Percentiles rank a stretch among this genome's conserved stretches.
These are phyloP conservation scores for Microascus cirrosus DNA, from an alignment of 2,329 filamentous ascomycete species.

Conservation along the genomic window DNA sequence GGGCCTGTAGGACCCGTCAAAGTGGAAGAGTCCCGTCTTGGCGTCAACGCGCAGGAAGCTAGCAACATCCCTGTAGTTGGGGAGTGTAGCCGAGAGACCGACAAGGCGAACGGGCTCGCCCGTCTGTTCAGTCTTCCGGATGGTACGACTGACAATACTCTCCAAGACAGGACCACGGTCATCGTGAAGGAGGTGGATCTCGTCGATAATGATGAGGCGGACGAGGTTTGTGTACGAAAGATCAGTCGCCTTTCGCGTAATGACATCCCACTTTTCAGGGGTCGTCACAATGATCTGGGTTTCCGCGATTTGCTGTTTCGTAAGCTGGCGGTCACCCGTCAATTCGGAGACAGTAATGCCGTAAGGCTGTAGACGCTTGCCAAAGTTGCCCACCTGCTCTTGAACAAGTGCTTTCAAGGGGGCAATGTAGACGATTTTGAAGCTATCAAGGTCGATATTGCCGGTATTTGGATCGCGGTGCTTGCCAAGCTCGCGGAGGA, in stretches of 20 bases:
- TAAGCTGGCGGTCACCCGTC: conserved; percentile 94
- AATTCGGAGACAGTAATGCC: conserved; percentile 91
- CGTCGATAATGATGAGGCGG: conserved; percentile 89
- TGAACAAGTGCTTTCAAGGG: conserved; percentile 92
- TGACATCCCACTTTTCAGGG: conserved; percentile 98
- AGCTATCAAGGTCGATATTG: conserved; percentile 90
- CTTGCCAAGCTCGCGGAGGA: conserved; percentile 93
- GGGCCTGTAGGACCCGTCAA: conserved; percentile 86
- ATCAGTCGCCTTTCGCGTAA: conserved; percentile 94
- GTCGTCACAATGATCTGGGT: conserved; percentile 98
- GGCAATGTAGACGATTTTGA: conserved; percentile 98
- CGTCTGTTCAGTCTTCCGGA: conserved; percentile 86
- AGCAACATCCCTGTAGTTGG: conserved; percentile 93
- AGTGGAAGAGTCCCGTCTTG: conserved; percentile 83
- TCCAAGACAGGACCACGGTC: conserved; percentile 94
- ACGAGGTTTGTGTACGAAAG: conserved; percentile 97
- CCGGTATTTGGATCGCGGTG: conserved; percentile 80
- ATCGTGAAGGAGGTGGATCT: conserved; percentile 95
- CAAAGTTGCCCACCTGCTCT: conserved; percentile 96
- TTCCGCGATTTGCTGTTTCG: conserved; percentile 95
- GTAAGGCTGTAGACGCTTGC: conserved; percentile 78
- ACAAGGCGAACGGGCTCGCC: conserved; percentile 86
- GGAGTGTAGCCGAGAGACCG: conserved; percentile 86
- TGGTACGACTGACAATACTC: conserved; percentile 91
- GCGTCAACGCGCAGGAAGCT: conserved; percentile 88